Percentiles rank a stretch among this genome's conserved stretches.
These are phyloP conservation scores for Cladobotryum mycophilum DNA, from an alignment of 2,329 filamentous ascomycete species.

Conservation along the genomic window DNA sequence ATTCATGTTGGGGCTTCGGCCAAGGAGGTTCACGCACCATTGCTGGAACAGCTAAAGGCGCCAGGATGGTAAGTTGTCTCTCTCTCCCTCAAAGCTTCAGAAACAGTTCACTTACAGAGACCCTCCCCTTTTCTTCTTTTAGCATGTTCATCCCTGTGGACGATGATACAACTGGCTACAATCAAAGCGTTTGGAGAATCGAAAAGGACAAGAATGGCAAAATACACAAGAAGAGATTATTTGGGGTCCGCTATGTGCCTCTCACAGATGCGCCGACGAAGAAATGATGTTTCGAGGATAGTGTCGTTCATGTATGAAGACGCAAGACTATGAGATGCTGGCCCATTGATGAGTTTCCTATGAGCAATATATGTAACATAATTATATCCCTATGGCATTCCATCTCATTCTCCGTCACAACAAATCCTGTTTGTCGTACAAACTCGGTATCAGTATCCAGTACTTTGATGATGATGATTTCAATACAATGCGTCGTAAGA, in stretches of 20 bases:
- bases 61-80: slow-evolving; percentile 57
- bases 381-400: too few species aligned
- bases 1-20: slow-evolving; percentile 95
- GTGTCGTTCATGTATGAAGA: too few species aligned
- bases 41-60: slow-evolving; percentile 70
- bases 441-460: too few species aligned
- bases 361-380: too few species aligned
- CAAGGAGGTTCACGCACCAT: slow-evolving; percentile 59
- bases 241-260: slow-evolving; percentile 71
- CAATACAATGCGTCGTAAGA: too few species aligned
- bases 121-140: background rate
- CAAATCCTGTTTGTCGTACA: too few species aligned
- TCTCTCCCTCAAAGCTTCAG: background rate
- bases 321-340: too few species aligned
- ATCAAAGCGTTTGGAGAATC: slow-evolving; percentile 67
- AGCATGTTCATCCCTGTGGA: slow-evolving; percentile 74
- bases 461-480: too few species aligned
- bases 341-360: too few species aligned
- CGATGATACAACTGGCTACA: slow-evolving; percentile 36
- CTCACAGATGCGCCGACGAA: slow-evolving; percentile 60
- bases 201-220: slow-evolving; percentile 63
- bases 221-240: slow-evolving; percentile 55
- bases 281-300: background rate
- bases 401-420: too few species aligned
- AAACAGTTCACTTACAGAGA: background rate